phyloP scores from a whole-genome alignment of 2,329 filamentous ascomycete species.

The Colletotrichum lindemuthianum region DNA sequence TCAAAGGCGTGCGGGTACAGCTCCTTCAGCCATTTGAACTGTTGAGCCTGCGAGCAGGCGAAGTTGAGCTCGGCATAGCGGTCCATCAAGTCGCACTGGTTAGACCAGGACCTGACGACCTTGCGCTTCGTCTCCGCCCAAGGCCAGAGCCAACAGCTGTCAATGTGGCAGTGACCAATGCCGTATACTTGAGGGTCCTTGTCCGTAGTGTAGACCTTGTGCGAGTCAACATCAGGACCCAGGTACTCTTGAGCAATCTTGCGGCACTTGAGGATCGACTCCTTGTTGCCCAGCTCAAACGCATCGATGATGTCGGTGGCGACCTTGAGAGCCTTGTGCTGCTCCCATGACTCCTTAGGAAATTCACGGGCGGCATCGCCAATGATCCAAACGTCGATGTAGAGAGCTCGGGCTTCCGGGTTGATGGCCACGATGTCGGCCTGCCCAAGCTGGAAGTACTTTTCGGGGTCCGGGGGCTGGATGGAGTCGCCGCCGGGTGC shows the following conservation, averaged over 20 bases:
- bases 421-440: slow-evolving; percentile 93
- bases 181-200: slow-evolving; percentile 83
- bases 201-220: slow-evolving; percentile 82
- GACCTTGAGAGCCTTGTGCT: slow-evolving; percentile 84
- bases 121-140: slow-evolving; percentile 98
- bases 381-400: slow-evolving; percentile 96
- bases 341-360: slow-evolving; percentile 86
- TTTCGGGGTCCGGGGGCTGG: slow-evolving; percentile 88
- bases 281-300: slow-evolving; percentile 83
- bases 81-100: slow-evolving; percentile 95
- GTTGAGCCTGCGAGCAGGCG: slow-evolving; percentile 91
- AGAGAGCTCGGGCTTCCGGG: slow-evolving; percentile 81
- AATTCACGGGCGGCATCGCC: slow-evolving; percentile 93
- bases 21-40: slow-evolving; percentile 96
- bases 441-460: slow-evolving; percentile 77
- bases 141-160: slow-evolving; percentile 98
- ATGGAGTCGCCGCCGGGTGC: slow-evolving; percentile 85
- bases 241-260: slow-evolving; percentile 86
- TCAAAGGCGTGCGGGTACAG: slow-evolving; percentile 90
- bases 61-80: slow-evolving; percentile 94
- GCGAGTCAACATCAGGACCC: slow-evolving; percentile 81
- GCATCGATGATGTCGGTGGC: slow-evolving; percentile 90
- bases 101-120: slow-evolving; percentile 94
- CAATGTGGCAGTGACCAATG: slow-evolving; percentile 97
- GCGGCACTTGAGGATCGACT: slow-evolving; percentile 81